Percentiles rank a stretch among this genome's conserved stretches.
phyloP scores from a whole-genome alignment of 2,329 filamentous ascomycete genomes.

The Fusarium abutilonis region DNA sequence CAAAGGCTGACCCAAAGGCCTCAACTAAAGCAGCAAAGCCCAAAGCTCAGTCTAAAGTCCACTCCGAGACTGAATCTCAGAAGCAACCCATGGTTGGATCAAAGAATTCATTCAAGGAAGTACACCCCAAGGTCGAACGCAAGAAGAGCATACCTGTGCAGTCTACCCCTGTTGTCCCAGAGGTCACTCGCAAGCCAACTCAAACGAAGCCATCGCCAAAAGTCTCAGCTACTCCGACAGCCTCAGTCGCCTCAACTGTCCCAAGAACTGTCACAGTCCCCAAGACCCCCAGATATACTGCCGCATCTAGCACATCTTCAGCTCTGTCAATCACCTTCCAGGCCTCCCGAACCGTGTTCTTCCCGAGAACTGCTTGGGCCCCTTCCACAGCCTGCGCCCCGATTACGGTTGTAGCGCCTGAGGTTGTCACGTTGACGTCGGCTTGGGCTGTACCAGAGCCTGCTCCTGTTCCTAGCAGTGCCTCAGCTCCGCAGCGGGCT shows the following conservation, averaged over 20 bases:
- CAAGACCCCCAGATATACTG: not conserved
- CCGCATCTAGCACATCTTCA: not conserved
- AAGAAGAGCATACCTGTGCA: not conserved
- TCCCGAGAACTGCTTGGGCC: slow-evolving; percentile 13
- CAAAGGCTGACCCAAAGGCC: not conserved
- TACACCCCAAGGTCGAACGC: not conserved
- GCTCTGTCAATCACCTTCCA: not conserved
- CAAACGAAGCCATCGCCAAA: not conserved
- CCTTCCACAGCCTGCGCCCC: slow-evolving; percentile 23
- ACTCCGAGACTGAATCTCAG: not conserved
- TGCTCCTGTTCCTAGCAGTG: slow-evolving; percentile 22
- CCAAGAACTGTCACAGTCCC: not conserved
- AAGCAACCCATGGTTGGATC: not conserved
- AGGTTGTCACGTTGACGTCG: slow-evolving; percentile 24
- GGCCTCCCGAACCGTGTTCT: not conserved
- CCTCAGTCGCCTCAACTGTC: not conserved
- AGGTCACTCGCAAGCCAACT: not conserved
- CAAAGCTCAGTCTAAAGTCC: not conserved
- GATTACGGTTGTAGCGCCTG: slow-evolving; percentile 11
- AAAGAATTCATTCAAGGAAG: not conserved
- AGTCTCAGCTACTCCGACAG: not conserved
- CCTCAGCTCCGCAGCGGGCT: slow-evolving; percentile 10
- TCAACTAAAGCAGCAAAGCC: not conserved
- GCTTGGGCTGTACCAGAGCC: slow-evolving; percentile 16
- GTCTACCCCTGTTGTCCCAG: not conserved